phyloP scores from a whole-genome alignment of 805 yeast genomes.

The Kurtzmaniella fragi region DNA sequence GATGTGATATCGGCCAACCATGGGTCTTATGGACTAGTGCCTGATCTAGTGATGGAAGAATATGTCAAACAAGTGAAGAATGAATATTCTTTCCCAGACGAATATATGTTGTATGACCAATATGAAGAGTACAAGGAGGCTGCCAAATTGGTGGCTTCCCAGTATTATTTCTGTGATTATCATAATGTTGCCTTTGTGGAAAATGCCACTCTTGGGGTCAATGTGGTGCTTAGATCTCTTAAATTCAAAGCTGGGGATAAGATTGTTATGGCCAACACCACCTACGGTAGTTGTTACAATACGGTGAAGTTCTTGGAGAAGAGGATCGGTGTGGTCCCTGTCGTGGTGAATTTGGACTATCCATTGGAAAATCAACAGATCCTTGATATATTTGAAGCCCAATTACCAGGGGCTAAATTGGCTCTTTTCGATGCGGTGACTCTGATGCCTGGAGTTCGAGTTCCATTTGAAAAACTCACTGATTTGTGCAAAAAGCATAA shows the following conservation, averaged over 20 bases:
- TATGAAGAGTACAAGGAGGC: slow-evolving; percentile 25
- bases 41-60: slow-evolving; percentile 41
- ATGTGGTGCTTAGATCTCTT: slow-evolving; percentile 49
- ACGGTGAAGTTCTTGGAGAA: slow-evolving; percentile 39
- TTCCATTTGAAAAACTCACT: slow-evolving; percentile 52
- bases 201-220: slow-evolving; percentile 60
- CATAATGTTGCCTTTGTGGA: slow-evolving; percentile 47
- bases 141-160: slow-evolving; percentile 31
- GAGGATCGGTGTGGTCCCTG: slow-evolving; percentile 22
- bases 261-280: slow-evolving; percentile 44
- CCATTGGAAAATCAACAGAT: slow-evolving; percentile 40
- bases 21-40: slow-evolving; percentile 60
- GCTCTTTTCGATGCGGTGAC: slow-evolving; percentile 54
- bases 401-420: slow-evolving; percentile 23
- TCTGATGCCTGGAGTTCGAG: slow-evolving; percentile 57
- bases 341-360: slow-evolving; percentile 34
- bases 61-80: slow-evolving; percentile 19
- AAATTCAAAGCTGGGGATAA: slow-evolving; percentile 50
- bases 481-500: slow-evolving; percentile 40
- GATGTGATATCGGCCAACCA: slow-evolving; percentile 50
- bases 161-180: slow-evolving; percentile 42
- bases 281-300: slow-evolving; percentile 53
- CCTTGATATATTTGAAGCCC: slow-evolving; percentile 16
- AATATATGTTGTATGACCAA: slow-evolving; percentile 26
- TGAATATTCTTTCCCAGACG: slow-evolving; percentile 43